Evolutionary conservation across 768 basidiomycete species (phyloP).

Genomic region (Leccinum variicolor): DNA sequence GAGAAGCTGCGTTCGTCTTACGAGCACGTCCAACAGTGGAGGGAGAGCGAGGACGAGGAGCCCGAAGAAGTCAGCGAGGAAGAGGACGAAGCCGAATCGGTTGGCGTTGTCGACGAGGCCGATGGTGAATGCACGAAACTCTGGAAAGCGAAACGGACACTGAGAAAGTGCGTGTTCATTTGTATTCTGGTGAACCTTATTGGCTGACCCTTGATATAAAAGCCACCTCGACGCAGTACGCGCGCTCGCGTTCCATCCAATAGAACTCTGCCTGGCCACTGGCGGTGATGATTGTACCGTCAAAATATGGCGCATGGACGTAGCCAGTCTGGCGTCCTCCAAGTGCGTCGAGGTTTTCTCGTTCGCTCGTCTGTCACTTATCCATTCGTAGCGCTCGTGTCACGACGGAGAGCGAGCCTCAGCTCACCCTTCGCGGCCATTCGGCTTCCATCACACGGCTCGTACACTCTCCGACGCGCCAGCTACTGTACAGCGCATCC

Average conservation of each 20-base stretch:
- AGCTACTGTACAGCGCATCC: conserved; percentile 85
- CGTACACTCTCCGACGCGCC: conserved; percentile 71
- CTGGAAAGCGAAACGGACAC: conserved; percentile 84
- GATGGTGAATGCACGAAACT: conserved; percentile 69
- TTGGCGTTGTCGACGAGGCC: conserved; percentile 53
- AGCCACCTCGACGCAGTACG: conserved; percentile 95
- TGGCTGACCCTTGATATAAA: conserved; percentile 7
- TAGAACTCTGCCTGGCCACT: conserved; percentile 81
- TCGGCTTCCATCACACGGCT: conserved; percentile 87
- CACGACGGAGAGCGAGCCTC: conserved; percentile 88
- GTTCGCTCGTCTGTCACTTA: conserved; percentile 1
- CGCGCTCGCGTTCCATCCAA: conserved; percentile 86
- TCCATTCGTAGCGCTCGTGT: conserved; percentile 49
- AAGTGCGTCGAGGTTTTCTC: conserved; percentile 51
- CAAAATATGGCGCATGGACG: conserved; percentile 93
- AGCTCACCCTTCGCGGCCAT: conserved; percentile 91
- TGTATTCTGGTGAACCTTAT: background rate
- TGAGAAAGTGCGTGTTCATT: conserved; percentile 72
- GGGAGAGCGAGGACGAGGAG: conserved; percentile 53
- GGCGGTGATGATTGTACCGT: conserved; percentile 95
- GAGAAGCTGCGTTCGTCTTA: conserved; percentile 69
- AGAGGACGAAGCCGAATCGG: conserved; percentile 57
- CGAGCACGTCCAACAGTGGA: conserved; percentile 40
- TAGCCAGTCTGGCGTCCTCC: conserved; percentile 67
- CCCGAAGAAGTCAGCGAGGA: conserved; percentile 69